A percentile compares a stretch with the other conserved stretches of the same genome.
Conservation (phyloP, 352 stramenopile genomes). For the Phytopythium delawarense region DNA sequence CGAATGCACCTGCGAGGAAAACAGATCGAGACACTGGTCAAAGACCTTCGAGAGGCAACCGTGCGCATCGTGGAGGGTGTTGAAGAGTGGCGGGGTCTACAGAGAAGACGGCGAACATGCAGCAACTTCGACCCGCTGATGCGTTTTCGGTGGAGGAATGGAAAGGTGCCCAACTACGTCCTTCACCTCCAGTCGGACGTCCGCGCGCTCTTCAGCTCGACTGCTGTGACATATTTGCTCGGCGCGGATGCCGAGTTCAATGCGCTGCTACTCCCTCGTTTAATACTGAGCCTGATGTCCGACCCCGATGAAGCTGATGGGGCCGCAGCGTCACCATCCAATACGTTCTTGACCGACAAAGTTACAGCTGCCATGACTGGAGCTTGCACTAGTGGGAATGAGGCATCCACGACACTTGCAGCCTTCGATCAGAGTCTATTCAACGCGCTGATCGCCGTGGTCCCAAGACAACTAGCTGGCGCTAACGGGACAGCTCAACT, state of each 20-base stretch:
- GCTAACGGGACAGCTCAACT: not conserved
- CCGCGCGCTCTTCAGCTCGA: constrained; percentile 32
- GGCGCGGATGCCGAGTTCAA: constrained; percentile 34
- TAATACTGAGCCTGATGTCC: constrained; percentile 13
- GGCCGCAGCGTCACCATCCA: constrained; percentile 17
- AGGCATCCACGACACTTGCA: not conserved
- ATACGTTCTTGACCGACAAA: constrained; percentile 53
- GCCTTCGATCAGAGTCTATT: not conserved
- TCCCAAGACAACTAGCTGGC: not conserved
- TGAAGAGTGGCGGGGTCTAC: constrained; percentile 33
- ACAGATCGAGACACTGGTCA: constrained; percentile 29
- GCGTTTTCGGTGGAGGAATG: constrained; percentile 43
- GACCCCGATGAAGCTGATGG: constrained; percentile 7
- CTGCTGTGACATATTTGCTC: constrained; percentile 27
- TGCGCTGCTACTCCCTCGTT: constrained; percentile 32
- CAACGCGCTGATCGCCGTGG: not conserved
- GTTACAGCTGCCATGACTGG: not conserved
- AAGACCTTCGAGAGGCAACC: constrained; percentile 23
- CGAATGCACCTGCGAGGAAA: constrained; percentile 21
- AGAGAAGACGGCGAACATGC: constrained; percentile 18
- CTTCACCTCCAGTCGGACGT: constrained; percentile 38
- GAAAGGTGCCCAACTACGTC: constrained; percentile 42
- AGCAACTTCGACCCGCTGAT: constrained; percentile 39
- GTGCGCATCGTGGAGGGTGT: constrained; percentile 38
- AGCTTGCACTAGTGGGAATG: not conserved